Percentiles rank a stretch among this genome's conserved stretches.
These are phyloP conservation scores for Mariannaea sp. DNA, from an alignment of 2,329 filamentous ascomycete species.

Conservation along the genomic window DNA sequence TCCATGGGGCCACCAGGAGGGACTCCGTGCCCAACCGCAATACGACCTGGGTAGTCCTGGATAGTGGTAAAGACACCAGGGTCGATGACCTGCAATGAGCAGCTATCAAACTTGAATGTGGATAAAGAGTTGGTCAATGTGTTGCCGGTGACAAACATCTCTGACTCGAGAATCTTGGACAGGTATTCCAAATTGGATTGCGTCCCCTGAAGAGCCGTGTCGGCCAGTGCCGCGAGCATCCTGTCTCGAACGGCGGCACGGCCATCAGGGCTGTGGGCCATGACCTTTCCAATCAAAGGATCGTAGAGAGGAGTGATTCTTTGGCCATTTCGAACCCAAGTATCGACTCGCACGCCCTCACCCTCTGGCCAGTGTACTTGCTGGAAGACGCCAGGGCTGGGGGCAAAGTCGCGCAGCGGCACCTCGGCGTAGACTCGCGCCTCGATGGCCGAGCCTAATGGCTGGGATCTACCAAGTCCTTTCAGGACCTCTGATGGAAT, in stretches of 20 bases:
- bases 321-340: constrained; percentile 63
- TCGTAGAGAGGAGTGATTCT: constrained; percentile 62
- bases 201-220: constrained; percentile 51
- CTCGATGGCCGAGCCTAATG: constrained; percentile 42
- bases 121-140: constrained; percentile 62
- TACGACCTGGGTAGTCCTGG: constrained; percentile 62
- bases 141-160: constrained; percentile 51
- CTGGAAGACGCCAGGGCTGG: constrained; percentile 62
- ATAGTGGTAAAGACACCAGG: constrained; percentile 62
- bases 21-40: constrained; percentile 60
- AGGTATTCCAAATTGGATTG: constrained; percentile 57
- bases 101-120: constrained; percentile 53
- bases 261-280: constrained; percentile 52
- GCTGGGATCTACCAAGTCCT: constrained; percentile 11
- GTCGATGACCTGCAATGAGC: constrained; percentile 60
- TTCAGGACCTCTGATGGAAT: constrained; percentile 19
- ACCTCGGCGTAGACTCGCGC: constrained; percentile 50
- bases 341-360: constrained; percentile 60
- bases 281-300: constrained; percentile 63
- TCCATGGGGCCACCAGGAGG: constrained; percentile 66
- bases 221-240: constrained; percentile 49
- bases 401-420: constrained; percentile 59
- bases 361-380: constrained; percentile 57
- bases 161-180: constrained; percentile 50
- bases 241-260: constrained; percentile 47